Conservation (phyloP, 768 basidiomycete genomes). For the Boletus subparvulus region DNA sequence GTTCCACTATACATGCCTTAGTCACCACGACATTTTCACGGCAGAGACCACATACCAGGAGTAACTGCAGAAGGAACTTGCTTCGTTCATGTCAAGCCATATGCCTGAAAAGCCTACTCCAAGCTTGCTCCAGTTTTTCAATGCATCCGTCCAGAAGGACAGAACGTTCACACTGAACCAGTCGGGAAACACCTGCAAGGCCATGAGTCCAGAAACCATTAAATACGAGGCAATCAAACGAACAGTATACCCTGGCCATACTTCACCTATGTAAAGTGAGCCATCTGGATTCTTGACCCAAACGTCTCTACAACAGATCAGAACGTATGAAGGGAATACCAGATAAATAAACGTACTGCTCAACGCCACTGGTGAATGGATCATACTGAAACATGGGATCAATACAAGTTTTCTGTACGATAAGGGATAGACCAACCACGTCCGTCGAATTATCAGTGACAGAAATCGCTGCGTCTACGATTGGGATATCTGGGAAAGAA, state of each 20-base stretch:
- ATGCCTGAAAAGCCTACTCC: conserved; percentile 59
- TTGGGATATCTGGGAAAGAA: conserved; percentile 53
- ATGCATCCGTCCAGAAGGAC: conserved; percentile 57
- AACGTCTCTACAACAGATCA: conserved; percentile 43
- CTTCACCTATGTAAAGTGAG: conserved; percentile 67
- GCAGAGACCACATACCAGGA: conserved; percentile 41
- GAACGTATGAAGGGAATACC: neutral
- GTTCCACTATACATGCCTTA: conserved; percentile 37
- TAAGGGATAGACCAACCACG: conserved; percentile 41
- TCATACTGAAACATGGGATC: conserved; percentile 47
- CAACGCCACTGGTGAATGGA: conserved; percentile 61
- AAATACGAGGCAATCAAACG: conserved; percentile 4
- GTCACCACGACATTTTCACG: neutral
- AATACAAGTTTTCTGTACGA: neutral
- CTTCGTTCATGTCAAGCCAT: conserved; percentile 72
- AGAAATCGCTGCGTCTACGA: conserved; percentile 62
- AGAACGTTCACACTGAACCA: conserved; percentile 55
- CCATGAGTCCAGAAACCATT: neutral
- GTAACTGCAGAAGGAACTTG: conserved; percentile 59
- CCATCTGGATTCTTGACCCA: conserved; percentile 76
- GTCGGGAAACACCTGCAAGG: conserved; percentile 51
- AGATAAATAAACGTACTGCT: conserved; percentile 40
- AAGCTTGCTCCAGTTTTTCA: conserved; percentile 49
- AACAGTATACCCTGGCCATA: conserved; percentile 76
- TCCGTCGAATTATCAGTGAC: conserved; percentile 59